Evolutionary conservation across 495 filamentous ascomycete genomes (phyloP), one percentile per base, ranked within the genome.

Genomic region (Aspergillus heteromorphus): DNA sequence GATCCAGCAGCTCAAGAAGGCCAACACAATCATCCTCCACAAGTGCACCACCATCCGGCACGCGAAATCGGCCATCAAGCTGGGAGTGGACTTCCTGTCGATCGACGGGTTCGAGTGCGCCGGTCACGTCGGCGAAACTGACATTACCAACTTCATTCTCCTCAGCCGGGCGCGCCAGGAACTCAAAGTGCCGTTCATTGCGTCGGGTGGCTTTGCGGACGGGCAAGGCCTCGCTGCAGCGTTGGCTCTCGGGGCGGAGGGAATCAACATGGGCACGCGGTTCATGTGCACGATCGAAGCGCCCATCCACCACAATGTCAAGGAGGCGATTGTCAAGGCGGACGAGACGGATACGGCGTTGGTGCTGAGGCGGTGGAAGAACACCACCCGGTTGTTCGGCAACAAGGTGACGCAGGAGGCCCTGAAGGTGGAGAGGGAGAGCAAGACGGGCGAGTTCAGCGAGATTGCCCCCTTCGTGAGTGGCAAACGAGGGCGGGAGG

Each of bases 61-160:
- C 64, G 93, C 93, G 30, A 85, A 91, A 69, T 87, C 85, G 38
- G 93, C 93, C 40, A 82, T 96, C 55, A 96, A 95, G 73, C 84
- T 97, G 31, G 93, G 93, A 49, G 93, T 96, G 0, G 93, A 98
- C 70, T 98, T 98, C 72, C 74, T 98, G 30, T 89, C 84, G 27
- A 97, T 98, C 61, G 93, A 98, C 63, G 93, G 93, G 18, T 97
- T 98, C 61, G 93, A 98, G 71, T 98, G 93, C 71, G 93, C 91
- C 19, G 93, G 93, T 50, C 95, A 92, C 68, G 92, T 98, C 48
- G 93, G 93, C 58, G 93, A 98, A 77, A 81, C 81, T 41, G 93
- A 98, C 64, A 96, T 98, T 71, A 96, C 93, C 58, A 98, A 98
- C 72, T 93, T 97, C 72, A 95, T 98, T 57, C 82, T 98, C 7